A percentile compares a stretch with the other conserved stretches of the same genome.
Evolutionary conservation across 495 filamentous ascomycete species (phyloP).

Genomic region (Penicillium paxilli): DNA sequence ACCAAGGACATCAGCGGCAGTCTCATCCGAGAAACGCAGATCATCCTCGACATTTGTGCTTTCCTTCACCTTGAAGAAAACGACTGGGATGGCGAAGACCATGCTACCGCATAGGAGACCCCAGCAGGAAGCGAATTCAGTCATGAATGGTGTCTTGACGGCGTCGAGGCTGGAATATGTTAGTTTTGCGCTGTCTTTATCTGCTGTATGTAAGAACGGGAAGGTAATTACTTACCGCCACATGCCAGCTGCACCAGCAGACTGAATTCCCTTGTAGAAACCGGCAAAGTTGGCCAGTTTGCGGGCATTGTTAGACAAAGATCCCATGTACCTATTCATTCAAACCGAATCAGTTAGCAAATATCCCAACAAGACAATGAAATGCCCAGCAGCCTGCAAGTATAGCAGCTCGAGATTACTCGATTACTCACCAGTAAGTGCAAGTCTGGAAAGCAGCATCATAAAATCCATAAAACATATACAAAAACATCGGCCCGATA

Average conservation of each 20-base stretch:
- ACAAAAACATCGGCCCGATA: conserved; percentile 83
- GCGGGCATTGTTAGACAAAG: conserved; percentile 85
- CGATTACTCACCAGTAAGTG: conserved; percentile 78
- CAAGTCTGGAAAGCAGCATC: conserved; percentile 85
- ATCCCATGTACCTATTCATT: conserved; percentile 93
- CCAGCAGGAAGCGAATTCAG: conserved; percentile 66
- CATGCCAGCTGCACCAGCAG: conserved; percentile 84
- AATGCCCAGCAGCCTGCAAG: background rate
- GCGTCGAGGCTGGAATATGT: conserved; percentile 56
- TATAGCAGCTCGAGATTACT: background rate
- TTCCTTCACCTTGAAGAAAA: conserved; percentile 77
- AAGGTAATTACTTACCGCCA: conserved; percentile 63
- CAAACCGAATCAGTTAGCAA: background rate
- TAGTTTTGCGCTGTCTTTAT: background rate
- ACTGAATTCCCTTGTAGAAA: conserved; percentile 97
- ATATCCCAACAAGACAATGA: background rate
- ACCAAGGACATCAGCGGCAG: conserved; percentile 40
- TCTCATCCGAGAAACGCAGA: conserved; percentile 82
- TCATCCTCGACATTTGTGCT: conserved; percentile 72
- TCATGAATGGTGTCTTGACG: conserved; percentile 60
- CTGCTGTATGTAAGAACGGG: too few species aligned
- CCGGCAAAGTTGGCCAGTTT: conserved; percentile 92
- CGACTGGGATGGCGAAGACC: conserved; percentile 73
- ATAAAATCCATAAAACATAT: conserved; percentile 91
- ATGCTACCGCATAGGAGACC: conserved; percentile 70